Conservation (phyloP, 2,329 filamentous ascomycete species). For the Colletotrichum tropicicola region DNA sequence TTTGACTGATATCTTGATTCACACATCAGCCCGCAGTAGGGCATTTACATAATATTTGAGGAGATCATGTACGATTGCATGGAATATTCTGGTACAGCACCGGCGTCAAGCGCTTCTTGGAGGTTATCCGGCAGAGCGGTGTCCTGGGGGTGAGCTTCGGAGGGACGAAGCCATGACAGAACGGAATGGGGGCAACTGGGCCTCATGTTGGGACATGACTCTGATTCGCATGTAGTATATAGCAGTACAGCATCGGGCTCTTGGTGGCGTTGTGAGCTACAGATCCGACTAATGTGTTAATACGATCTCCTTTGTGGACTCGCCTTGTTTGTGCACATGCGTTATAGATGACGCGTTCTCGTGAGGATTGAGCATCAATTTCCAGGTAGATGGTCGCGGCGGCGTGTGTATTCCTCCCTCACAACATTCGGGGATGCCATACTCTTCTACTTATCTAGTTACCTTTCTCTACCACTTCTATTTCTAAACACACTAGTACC, state of each 20-base stretch:
- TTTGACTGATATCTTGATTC: background rate
- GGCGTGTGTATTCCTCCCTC: too few relatives aligned
- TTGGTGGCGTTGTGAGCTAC: background rate
- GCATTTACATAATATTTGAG: conserved; percentile 1
- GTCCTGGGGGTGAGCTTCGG: conserved; percentile 5
- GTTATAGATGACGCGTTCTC: too few relatives aligned
- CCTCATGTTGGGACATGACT: background rate
- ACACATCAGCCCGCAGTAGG: background rate
- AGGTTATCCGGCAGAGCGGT: background rate
- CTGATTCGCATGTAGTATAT: conserved; percentile 8
- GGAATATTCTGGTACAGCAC: conserved; percentile 10
- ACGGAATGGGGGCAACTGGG: background rate
- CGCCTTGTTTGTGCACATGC: background rate
- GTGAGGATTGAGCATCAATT: too few relatives aligned
- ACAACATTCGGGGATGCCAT: too few relatives aligned
- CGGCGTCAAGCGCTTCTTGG: conserved; percentile 8
- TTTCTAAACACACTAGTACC: too few relatives aligned
- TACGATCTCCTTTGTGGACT: conserved; percentile 28
- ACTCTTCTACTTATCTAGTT: too few relatives aligned
- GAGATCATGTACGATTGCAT: conserved; percentile 5
- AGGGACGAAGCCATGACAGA: conserved; percentile 5
- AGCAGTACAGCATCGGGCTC: conserved; percentile 5
- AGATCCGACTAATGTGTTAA: conserved; percentile 26
- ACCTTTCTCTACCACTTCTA: too few relatives aligned
- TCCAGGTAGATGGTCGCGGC: too few relatives aligned